phyloP scores from a whole-genome alignment of 2,329 filamentous ascomycete genomes.

The Trichoderma koningii region DNA sequence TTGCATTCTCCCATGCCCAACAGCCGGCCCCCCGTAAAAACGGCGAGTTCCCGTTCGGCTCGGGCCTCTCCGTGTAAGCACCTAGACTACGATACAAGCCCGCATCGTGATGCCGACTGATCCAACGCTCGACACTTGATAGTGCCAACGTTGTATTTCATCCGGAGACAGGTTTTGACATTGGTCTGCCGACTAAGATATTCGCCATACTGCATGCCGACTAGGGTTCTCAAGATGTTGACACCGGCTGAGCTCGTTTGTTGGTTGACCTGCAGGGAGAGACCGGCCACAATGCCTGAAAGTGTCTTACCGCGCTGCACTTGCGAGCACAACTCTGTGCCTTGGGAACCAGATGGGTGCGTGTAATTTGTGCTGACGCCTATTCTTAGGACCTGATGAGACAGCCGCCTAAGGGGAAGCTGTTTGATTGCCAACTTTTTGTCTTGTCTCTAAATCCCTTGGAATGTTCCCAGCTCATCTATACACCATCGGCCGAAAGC shows the following conservation, averaged over 20 bases:
- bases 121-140: neutral
- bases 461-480: too few species aligned
- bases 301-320: constrained; percentile 1
- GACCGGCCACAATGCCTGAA: constrained; percentile 1
- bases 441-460: neutral
- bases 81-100: constrained; percentile 11
- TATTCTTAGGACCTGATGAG: neutral
- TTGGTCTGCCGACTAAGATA: neutral
- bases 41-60: constrained; percentile 18
- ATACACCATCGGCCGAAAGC: neutral
- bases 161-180: too few species aligned
- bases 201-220: neutral
- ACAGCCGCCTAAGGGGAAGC: neutral
- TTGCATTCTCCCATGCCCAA: constrained; percentile 2
- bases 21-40: neutral
- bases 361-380: neutral
- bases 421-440: neutral
- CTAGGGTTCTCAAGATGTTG: neutral
- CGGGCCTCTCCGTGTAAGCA: constrained; percentile 21
- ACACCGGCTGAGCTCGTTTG: neutral
- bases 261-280: constrained; percentile 8
- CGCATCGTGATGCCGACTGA: neutral
- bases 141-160: neutral
- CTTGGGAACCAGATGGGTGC: neutral
- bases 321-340: neutral